A percentile compares a stretch with the other conserved stretches of the same genome.
These are phyloP conservation scores for Exophiala lecanii-corni DNA, from an alignment of 2,329 filamentous ascomycete species.

Conservation along the genomic window DNA sequence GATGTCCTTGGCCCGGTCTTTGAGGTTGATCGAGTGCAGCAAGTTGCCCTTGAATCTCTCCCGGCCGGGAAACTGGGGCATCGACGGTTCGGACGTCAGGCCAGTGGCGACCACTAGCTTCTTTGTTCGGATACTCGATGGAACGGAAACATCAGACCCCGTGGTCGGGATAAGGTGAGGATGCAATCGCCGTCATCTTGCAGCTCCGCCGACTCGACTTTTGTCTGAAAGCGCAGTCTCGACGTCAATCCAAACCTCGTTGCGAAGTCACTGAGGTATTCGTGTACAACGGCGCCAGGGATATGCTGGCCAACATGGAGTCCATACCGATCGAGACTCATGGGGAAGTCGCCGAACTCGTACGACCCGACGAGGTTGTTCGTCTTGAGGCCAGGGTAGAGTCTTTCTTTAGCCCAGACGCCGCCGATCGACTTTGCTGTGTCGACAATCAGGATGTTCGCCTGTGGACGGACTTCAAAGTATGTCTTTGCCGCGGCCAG, in stretches of 20 bases:
- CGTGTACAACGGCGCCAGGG: slow-evolving; percentile 50
- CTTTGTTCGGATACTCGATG: slow-evolving; percentile 29
- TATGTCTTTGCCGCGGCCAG: slow-evolving; percentile 58
- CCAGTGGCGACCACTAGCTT: slow-evolving; percentile 54
- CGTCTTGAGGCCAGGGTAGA: slow-evolving; percentile 63
- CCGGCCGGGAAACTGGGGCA: slow-evolving; percentile 46
- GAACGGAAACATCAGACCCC: slow-evolving; percentile 13
- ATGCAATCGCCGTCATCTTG: slow-evolving; percentile 19
- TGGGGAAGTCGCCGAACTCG: slow-evolving; percentile 69
- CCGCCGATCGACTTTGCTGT: slow-evolving; percentile 56
- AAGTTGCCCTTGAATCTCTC: slow-evolving; percentile 43
- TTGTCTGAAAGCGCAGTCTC: slow-evolving; percentile 47
- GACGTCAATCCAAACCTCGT: slow-evolving; percentile 48
- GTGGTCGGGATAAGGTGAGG: slow-evolving; percentile 26
- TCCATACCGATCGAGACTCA: slow-evolving; percentile 52
- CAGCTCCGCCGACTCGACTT: slow-evolving; percentile 46
- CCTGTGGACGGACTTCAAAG: slow-evolving; percentile 51
- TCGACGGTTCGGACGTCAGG: slow-evolving; percentile 46
- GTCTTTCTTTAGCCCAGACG: slow-evolving; percentile 63
- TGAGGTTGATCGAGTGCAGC: slow-evolving; percentile 49
- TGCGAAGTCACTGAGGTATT: slow-evolving; percentile 54
- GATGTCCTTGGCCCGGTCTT: slow-evolving; percentile 38
- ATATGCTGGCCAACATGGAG: slow-evolving; percentile 53
- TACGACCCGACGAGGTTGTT: slow-evolving; percentile 71
- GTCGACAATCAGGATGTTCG: slow-evolving; percentile 53